Conservation (phyloP, 2,329 filamentous ascomycete species). For the Xylariaceae sp. region DNA sequence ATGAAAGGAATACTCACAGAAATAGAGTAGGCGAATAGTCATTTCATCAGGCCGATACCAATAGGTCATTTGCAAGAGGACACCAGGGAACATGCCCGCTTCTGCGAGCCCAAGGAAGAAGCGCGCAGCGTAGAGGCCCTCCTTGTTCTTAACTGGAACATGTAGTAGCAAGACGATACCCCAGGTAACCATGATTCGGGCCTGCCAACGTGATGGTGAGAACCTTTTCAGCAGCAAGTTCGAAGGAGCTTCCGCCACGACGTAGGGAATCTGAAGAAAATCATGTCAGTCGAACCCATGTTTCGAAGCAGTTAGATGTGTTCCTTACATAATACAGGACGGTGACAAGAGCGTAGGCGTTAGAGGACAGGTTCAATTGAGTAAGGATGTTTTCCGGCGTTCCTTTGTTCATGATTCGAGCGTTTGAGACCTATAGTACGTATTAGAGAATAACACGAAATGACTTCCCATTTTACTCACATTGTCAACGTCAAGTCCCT, state of each 20-base stretch:
- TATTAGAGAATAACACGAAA: background rate
- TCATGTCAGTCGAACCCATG: background rate
- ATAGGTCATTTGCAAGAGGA: slow-evolving; percentile 42
- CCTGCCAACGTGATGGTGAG: slow-evolving; percentile 37
- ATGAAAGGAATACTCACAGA: slow-evolving; percentile 31
- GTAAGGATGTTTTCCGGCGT: slow-evolving; percentile 39
- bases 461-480: slow-evolving; percentile 12
- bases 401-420: slow-evolving; percentile 41
- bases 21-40: slow-evolving; percentile 41
- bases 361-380: slow-evolving; percentile 36
- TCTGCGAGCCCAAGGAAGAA: slow-evolving; percentile 36
- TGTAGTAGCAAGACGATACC: slow-evolving; percentile 33
- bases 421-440: slow-evolving; percentile 33
- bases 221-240: slow-evolving; percentile 38
- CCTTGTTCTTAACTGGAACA: slow-evolving; percentile 34
- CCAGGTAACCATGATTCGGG: slow-evolving; percentile 40
- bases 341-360: slow-evolving; percentile 38
- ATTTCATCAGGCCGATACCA: slow-evolving; percentile 48
- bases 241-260: slow-evolving; percentile 37
- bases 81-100: slow-evolving; percentile 36
- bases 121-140: slow-evolving; percentile 34
- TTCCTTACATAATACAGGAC: slow-evolving; percentile 35
- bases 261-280: slow-evolving; percentile 33
- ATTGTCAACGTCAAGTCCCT: slow-evolving; percentile 38
- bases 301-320: too few relatives aligned